phyloP scores from a whole-genome alignment of 2,329 filamentous ascomycete species.

The Curvularia verruculosa region DNA sequence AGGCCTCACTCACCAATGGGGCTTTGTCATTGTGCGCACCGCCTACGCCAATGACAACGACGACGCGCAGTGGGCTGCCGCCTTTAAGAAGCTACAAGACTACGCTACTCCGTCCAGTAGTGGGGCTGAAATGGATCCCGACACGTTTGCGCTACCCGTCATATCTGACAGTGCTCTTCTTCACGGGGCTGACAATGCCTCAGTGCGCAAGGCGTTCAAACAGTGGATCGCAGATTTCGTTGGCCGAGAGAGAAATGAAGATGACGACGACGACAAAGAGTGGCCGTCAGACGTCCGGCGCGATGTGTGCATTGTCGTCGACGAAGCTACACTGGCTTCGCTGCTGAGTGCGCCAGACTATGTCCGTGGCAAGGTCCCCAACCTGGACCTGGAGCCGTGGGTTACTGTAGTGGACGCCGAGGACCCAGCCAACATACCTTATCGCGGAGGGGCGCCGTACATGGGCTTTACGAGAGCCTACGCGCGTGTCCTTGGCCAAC shows the following conservation, averaged over 20 bases:
- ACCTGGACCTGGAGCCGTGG: not conserved
- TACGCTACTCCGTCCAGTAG: not conserved
- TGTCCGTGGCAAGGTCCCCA: not conserved
- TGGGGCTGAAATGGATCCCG: not conserved
- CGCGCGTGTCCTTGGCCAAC: not conserved
- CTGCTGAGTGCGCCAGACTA: not conserved
- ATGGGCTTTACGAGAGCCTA: not conserved
- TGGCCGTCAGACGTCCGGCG: not conserved
- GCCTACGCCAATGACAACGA: not conserved
- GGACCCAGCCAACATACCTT: not conserved
- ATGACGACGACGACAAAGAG: not conserved
- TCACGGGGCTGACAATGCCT: not conserved
- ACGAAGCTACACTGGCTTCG: not conserved
- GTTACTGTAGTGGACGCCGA: not conserved
- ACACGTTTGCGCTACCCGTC: not conserved
- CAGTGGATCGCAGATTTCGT: not conserved
- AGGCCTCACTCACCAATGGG: not conserved
- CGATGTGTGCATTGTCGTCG: not conserved
- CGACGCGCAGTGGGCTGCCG: not conserved
- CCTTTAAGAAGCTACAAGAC: slow-evolving; percentile 1
- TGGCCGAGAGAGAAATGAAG: not conserved
- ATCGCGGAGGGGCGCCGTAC: not conserved
- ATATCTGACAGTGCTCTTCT: not conserved
- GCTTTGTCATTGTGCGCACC: not conserved
- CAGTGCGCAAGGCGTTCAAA: not conserved